Evolutionary conservation across 2,329 filamentous ascomycete genomes (phyloP).

Genomic region (Aspergillus sp.): DNA sequence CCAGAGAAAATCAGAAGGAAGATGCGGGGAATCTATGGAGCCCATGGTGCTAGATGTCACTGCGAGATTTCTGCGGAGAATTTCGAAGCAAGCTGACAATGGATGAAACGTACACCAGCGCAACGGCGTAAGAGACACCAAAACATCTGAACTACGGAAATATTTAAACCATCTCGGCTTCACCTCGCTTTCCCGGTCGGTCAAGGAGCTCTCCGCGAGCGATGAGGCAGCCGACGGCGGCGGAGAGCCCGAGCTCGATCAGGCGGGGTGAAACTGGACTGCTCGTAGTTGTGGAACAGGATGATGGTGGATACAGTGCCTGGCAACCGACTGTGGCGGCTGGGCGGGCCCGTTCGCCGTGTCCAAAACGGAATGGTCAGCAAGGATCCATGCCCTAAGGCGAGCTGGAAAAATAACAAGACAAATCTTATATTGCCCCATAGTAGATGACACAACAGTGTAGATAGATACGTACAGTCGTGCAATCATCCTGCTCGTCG

Average conservation of each 20-base stretch:
- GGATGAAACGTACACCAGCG: background rate
- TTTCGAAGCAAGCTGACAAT: background rate
- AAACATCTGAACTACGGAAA: background rate
- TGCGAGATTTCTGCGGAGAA: background rate
- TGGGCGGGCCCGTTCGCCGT: slow-evolving; percentile 20
- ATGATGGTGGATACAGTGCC: slow-evolving; percentile 4
- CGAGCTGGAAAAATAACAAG: background rate
- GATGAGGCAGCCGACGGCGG: slow-evolving; percentile 4
- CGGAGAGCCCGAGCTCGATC: slow-evolving; percentile 8
- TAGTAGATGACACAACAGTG: background rate
- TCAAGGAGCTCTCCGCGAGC: slow-evolving; percentile 13
- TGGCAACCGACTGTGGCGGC: slow-evolving; percentile 13
- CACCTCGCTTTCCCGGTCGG: slow-evolving; percentile 4
- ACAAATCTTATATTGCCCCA: background rate
- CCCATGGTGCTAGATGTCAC: slow-evolving; percentile 21
- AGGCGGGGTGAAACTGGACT: slow-evolving; percentile 7
- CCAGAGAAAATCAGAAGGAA: slow-evolving; percentile 72
- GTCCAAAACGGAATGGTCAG: slow-evolving; percentile 6
- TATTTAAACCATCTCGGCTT: slow-evolving; percentile 11
- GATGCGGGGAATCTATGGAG: slow-evolving; percentile 30
- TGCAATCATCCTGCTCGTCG: background rate
- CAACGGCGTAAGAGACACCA: background rate
- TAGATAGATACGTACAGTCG: background rate
- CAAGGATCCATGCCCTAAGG: background rate
- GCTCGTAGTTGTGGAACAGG: slow-evolving; percentile 5